Evolutionary conservation across 2,329 filamentous ascomycete species (phyloP).

Genomic region (Phaeophleospora eucalypticola): DNA sequence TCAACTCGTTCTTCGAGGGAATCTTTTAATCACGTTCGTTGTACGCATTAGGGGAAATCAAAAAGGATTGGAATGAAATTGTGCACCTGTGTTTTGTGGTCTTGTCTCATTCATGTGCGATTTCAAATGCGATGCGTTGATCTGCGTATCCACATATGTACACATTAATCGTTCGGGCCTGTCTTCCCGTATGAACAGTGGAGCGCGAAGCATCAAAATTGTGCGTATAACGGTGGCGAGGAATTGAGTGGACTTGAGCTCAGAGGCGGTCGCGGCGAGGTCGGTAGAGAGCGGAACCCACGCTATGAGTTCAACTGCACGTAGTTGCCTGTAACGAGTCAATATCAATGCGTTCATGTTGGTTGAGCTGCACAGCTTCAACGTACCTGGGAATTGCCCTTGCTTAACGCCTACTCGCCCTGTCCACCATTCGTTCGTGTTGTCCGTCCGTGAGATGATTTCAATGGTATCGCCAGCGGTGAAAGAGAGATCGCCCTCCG

Average conservation of each 20-base stretch:
- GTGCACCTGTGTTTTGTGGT: not conserved
- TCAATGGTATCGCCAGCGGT: conserved; percentile 84
- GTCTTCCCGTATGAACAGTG: not conserved
- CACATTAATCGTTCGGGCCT: not conserved
- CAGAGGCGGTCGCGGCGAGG: not conserved
- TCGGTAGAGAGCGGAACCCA: not conserved
- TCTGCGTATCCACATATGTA: not conserved
- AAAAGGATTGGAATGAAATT: not conserved
- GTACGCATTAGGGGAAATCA: too few relatives aligned
- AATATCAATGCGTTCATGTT: not conserved
- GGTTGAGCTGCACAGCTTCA: not conserved
- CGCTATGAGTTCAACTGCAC: conserved; percentile 40
- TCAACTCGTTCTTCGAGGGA: too few relatives aligned
- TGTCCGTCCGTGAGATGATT: conserved; percentile 67
- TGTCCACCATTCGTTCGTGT: conserved; percentile 97
- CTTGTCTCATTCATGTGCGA: not conserved
- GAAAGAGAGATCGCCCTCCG: conserved; percentile 91
- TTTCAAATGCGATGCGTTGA: not conserved
- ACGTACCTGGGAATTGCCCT: conserved; percentile 91
- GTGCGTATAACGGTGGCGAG: not conserved
- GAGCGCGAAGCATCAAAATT: not conserved
- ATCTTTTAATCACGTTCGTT: too few relatives aligned
- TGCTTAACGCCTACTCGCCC: conserved; percentile 74
- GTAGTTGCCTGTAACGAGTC: conserved; percentile 41
- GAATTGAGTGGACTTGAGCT: conserved; percentile 1